Percentiles rank a stretch among this genome's conserved stretches.
Conservation (phyloP, 345 rosid species). For the Eutrema heterophyllum region DNA sequence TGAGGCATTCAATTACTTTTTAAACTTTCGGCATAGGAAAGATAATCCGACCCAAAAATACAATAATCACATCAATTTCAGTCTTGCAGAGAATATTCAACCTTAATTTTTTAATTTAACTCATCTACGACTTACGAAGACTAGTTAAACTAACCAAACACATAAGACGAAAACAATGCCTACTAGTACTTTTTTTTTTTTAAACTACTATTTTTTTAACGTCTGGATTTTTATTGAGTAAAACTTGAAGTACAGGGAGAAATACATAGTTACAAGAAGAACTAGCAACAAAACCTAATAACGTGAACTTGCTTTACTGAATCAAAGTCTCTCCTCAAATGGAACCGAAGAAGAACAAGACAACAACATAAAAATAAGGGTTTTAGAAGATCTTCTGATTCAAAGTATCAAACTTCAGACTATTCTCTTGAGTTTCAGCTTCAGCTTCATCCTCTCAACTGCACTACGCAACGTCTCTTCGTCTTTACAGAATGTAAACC, state of each 20-base stretch:
- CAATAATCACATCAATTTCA: constrained; percentile 3
- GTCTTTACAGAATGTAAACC: constrained; percentile 95
- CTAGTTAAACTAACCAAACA: neutral
- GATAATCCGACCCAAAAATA: neutral
- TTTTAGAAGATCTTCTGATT: neutral
- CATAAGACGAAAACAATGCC: neutral
- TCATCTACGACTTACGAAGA: neutral
- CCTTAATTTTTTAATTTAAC: neutral
- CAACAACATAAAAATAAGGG: neutral
- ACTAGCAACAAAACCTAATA: too few relatives aligned
- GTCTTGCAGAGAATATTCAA: constrained; percentile 12
- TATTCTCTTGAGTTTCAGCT: constrained; percentile 60
- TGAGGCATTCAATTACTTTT: constrained; percentile 8
- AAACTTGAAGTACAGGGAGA: too few relatives aligned
- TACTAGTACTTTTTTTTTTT: neutral
- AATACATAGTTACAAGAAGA: too few relatives aligned
- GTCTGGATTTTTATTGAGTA: too few relatives aligned
- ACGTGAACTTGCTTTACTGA: neutral
- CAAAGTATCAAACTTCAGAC: constrained; percentile 17
- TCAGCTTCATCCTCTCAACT: constrained; percentile 82
- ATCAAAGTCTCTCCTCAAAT: constrained; percentile 15
- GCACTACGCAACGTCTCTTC: constrained; percentile 81
- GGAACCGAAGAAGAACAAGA: constrained; percentile 5
- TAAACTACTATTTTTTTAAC: too few relatives aligned
- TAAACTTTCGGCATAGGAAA: constrained; percentile 23